Evolutionary conservation across 192 early-diverging fungal species (phyloP).

Genomic region (Linnemannia elongata): DNA sequence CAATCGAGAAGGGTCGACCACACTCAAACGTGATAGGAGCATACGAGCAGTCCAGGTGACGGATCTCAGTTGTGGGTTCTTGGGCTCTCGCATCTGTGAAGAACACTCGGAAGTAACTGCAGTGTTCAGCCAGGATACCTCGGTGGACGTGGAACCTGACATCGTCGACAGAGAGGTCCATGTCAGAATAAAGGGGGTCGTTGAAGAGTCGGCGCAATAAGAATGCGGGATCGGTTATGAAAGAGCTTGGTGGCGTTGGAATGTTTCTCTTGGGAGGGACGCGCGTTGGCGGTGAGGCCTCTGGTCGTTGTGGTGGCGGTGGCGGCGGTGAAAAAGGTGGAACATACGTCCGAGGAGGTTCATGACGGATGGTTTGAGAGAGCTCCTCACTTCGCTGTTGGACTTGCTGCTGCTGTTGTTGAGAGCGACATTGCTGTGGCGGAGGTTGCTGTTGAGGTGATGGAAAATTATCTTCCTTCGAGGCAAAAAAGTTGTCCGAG

Average conservation of each 20-base stretch:
- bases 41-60: conserved; percentile 10
- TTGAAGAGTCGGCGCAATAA: conserved; percentile 20
- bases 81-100: not conserved
- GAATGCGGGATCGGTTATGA: not conserved
- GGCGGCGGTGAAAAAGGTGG: not conserved
- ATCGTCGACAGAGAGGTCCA: conserved; percentile 16
- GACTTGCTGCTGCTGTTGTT: not conserved
- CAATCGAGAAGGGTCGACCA: not conserved
- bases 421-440: not conserved
- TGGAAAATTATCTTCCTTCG: not conserved
- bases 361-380: not conserved
- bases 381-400: not conserved
- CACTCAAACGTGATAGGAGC: not conserved
- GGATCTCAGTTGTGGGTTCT: conserved; percentile 3
- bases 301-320: not conserved
- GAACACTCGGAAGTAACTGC: conserved; percentile 10
- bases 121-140: conserved; percentile 19
- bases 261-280: not conserved
- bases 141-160: conserved; percentile 14
- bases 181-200: conserved; percentile 24
- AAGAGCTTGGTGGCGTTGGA: not conserved
- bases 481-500: not conserved
- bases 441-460: not conserved
- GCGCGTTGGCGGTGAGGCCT: not conserved
- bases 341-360: not conserved